A percentile compares a stretch with the other conserved stretches of the same genome.
phyloP scores from a whole-genome alignment of 2,329 filamentous ascomycete genomes.

The Huntiella omanensis region DNA sequence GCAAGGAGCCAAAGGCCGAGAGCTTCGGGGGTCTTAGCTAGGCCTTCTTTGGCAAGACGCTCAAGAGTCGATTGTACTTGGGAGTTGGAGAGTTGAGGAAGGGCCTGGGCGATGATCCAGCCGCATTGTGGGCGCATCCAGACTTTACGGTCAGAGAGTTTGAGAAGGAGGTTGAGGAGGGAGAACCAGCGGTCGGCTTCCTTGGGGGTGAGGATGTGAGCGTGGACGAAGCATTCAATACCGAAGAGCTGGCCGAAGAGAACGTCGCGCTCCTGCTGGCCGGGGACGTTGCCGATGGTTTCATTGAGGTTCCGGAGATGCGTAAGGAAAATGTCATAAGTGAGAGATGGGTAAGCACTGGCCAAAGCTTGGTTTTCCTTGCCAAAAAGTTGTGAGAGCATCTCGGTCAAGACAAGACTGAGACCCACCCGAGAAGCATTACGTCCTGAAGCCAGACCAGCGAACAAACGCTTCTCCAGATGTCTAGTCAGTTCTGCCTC shows the following conservation, averaged over 20 bases:
- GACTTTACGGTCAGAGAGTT: conserved; percentile 60
- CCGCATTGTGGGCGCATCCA: conserved; percentile 84
- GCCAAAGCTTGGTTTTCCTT: conserved; percentile 22
- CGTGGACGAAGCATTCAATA: conserved; percentile 67
- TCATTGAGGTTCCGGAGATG: conserved; percentile 37
- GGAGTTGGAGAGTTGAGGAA: conserved; percentile 40
- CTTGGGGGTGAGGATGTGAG: conserved; percentile 47
- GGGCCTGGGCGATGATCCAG: conserved; percentile 56
- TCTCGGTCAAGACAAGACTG: conserved; percentile 70
- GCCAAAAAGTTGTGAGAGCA: conserved; percentile 53
- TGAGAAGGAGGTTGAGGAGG: conserved; percentile 54
- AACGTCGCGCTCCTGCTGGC: conserved; percentile 70
- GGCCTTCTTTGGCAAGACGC: conserved; percentile 40
- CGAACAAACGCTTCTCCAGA: conserved; percentile 52
- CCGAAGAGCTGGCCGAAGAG: conserved; percentile 76
- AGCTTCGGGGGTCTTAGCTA: conserved; percentile 70
- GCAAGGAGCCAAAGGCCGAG: conserved; percentile 73
- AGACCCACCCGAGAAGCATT: conserved; percentile 82
- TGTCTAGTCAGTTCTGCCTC: conserved; percentile 38
- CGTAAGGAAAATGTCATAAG: conserved; percentile 35
- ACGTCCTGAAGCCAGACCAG: conserved; percentile 73
- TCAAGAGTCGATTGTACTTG: conserved; percentile 44
- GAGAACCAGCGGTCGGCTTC: conserved; percentile 35
- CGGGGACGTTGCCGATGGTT: conserved; percentile 31
- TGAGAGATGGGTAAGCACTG: conserved; percentile 31